phyloP scores from a whole-genome alignment of 1,139 yeast genomes.

The Lodderomyces orthopsilosis region DNA sequence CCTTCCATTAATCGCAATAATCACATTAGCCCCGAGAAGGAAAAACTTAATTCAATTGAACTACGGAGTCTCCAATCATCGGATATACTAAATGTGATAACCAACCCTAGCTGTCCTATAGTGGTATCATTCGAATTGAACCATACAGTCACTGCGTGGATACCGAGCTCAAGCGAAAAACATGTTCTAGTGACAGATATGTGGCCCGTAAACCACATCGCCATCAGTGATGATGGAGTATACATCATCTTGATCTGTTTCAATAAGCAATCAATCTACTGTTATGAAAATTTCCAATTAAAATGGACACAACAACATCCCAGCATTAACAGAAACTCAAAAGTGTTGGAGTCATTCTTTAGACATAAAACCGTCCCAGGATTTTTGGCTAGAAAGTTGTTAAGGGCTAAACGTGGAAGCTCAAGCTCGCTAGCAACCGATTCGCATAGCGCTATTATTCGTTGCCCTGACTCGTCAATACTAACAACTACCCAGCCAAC shows the following conservation, averaged over 20 bases:
- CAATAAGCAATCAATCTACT: constrained; percentile 47
- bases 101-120: constrained; percentile 56
- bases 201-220: constrained; percentile 68
- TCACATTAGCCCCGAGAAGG: constrained; percentile 1
- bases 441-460: constrained; percentile 36
- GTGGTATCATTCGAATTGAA: constrained; percentile 73
- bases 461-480: constrained; percentile 20
- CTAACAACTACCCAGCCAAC: neutral
- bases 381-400: constrained; percentile 43
- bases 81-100: constrained; percentile 59
- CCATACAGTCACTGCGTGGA: constrained; percentile 70
- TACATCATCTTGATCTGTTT: constrained; percentile 57
- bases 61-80: constrained; percentile 47
- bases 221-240: constrained; percentile 60
- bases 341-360: constrained; percentile 57
- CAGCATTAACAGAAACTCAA: constrained; percentile 18
- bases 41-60: constrained; percentile 44
- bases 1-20: neutral
- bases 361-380: constrained; percentile 54
- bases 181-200: constrained; percentile 53
- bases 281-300: constrained; percentile 57
- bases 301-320: constrained; percentile 37
- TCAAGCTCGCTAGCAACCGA: constrained; percentile 22
- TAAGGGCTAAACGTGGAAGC: constrained; percentile 21
- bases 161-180: constrained; percentile 44